A percentile compares a stretch with the other conserved stretches of the same genome.
These are phyloP conservation scores for Torulaspora microellipsoides DNA, from an alignment of 805 yeast species.

Conservation along the genomic window DNA sequence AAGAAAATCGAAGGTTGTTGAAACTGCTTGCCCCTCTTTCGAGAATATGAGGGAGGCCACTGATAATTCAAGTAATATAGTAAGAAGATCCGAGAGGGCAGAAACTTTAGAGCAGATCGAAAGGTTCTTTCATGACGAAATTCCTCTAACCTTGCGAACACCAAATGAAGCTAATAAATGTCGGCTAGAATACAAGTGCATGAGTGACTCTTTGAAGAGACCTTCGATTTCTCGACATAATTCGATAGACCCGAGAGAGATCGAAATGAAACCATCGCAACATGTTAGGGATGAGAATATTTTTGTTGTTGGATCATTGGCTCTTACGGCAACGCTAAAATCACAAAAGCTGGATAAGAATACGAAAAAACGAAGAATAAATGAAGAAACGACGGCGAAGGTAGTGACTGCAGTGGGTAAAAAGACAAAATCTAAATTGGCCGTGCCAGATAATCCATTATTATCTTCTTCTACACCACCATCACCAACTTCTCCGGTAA, in stretches of 20 bases:
- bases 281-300: conserved; percentile 7
- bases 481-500: background rate
- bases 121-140: conserved; percentile 3
- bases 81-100: conserved; percentile 7
- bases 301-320: conserved; percentile 21
- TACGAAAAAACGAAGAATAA: conserved; percentile 4
- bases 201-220: background rate
- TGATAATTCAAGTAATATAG: background rate
- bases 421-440: background rate
- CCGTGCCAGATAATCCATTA: background rate
- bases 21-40: background rate
- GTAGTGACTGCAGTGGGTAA: background rate
- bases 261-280: conserved; percentile 17
- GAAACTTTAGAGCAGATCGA: conserved; percentile 26
- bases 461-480: background rate
- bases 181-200: background rate
- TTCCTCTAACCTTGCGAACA: conserved; percentile 3
- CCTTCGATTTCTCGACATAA: conserved; percentile 5
- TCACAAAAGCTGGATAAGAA: conserved; percentile 4
- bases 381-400: background rate
- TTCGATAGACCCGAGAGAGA: conserved; percentile 23
- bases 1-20: conserved; percentile 15
- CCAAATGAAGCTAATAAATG: conserved; percentile 1
- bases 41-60: background rate
- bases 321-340: conserved; percentile 11